Conservation (phyloP, 2,329 filamentous ascomycete species). For the Akanthomyces lecanii region DNA sequence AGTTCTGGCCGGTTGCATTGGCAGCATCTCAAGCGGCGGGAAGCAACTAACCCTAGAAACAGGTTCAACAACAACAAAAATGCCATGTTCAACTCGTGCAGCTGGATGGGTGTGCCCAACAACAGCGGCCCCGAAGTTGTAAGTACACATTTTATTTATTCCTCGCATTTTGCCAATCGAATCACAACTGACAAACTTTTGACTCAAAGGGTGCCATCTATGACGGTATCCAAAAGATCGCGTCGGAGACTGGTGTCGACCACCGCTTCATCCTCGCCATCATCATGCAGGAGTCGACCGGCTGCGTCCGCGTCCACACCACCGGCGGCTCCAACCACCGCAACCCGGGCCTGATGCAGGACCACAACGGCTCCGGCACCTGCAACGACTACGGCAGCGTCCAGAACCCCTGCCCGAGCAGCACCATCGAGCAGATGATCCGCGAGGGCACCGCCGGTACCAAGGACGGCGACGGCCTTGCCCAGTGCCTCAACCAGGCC, state of each 20-base stretch:
- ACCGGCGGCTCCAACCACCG: conserved; percentile 28
- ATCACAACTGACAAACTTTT: background rate
- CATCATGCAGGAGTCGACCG: conserved; percentile 41
- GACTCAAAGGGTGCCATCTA: conserved; percentile 23
- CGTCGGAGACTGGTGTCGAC: conserved; percentile 29
- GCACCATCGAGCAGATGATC: conserved; percentile 27
- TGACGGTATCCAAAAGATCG: conserved; percentile 30
- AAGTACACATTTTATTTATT: background rate
- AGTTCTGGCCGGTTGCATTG: background rate
- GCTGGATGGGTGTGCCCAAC: conserved; percentile 14
- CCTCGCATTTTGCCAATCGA: background rate
- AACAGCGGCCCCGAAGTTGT: conserved; percentile 22
- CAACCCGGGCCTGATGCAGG: conserved; percentile 41
- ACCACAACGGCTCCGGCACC: conserved; percentile 30
- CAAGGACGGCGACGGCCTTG: conserved; percentile 37
- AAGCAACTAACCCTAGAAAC: background rate
- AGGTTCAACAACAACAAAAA: conserved; percentile 24
- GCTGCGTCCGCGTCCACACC: conserved; percentile 39
- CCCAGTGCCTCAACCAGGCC: conserved; percentile 31
- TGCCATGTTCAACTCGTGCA: conserved; percentile 21
- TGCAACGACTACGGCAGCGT: conserved; percentile 30
- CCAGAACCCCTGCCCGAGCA: conserved; percentile 24
- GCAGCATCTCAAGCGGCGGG: background rate
- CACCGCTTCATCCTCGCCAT: conserved; percentile 39
- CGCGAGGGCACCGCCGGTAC: conserved; percentile 40